Percentiles rank a stretch among this genome's conserved stretches.
phyloP scores from a whole-genome alignment of 2,329 filamentous ascomycete species.

The Claviceps pazoutovae region DNA sequence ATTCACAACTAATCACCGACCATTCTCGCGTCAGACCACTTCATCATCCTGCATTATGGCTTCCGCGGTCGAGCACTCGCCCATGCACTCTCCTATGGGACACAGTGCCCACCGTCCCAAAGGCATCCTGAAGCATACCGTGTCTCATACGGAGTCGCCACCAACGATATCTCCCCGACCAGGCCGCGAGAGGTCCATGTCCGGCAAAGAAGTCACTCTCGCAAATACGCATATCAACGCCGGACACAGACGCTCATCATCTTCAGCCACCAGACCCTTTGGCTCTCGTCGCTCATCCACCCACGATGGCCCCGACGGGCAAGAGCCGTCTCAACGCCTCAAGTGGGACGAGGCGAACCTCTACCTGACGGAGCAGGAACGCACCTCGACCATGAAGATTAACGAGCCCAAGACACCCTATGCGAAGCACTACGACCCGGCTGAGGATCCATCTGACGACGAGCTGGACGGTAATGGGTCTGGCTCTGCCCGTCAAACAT shows the following conservation, averaged over 20 bases:
- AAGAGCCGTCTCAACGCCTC: slow-evolving; percentile 53
- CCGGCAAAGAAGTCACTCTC: slow-evolving; percentile 78
- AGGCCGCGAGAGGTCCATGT: slow-evolving; percentile 26
- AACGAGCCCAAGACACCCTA: slow-evolving; percentile 97
- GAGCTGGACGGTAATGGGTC: slow-evolving; percentile 25
- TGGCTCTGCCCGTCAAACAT: slow-evolving; percentile 16
- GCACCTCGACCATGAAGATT: slow-evolving; percentile 95
- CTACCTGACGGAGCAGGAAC: slow-evolving; percentile 93
- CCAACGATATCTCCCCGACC: slow-evolving; percentile 27
- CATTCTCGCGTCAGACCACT: neutral
- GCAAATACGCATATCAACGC: slow-evolving; percentile 93
- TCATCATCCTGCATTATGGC: slow-evolving; percentile 20
- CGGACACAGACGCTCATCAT: slow-evolving; percentile 75
- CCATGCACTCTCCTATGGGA: slow-evolving; percentile 28
- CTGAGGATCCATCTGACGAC: slow-evolving; percentile 76
- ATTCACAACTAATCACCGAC: neutral
- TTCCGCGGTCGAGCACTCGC: slow-evolving; percentile 23
- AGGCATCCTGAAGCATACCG: slow-evolving; percentile 77
- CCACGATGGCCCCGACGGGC: slow-evolving; percentile 25
- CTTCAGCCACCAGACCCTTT: slow-evolving; percentile 46
- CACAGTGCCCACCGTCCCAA: slow-evolving; percentile 30
- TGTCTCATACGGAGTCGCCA: slow-evolving; percentile 45
- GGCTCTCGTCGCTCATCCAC: slow-evolving; percentile 61
- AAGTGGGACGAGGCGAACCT: slow-evolving; percentile 99
- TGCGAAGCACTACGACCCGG: slow-evolving; percentile 78